A percentile compares a stretch with the other conserved stretches of the same genome.
These are phyloP conservation scores for Cyclotella cryptica DNA, from an alignment of 108 stramenopile species.

Conservation along the genomic window DNA sequence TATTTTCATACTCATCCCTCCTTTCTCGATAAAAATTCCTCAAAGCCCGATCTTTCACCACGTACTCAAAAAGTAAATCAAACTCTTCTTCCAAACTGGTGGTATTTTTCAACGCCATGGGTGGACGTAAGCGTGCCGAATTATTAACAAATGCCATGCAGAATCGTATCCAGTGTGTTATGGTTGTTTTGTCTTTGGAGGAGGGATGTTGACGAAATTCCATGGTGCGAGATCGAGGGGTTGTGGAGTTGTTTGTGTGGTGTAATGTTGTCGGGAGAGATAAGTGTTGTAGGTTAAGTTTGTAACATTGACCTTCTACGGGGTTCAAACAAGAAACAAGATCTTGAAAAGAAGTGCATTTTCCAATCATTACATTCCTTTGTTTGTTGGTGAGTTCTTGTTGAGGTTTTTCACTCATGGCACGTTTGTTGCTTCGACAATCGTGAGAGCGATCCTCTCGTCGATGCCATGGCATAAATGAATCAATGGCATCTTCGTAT, in stretches of 20 bases:
- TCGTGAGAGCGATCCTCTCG: slow-evolving; percentile 32
- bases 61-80: slow-evolving; percentile 60
- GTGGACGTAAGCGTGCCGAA: slow-evolving; percentile 38
- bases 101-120: slow-evolving; percentile 38
- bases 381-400: slow-evolving; percentile 39
- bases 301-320: slow-evolving; percentile 52
- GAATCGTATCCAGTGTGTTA: slow-evolving; percentile 69
- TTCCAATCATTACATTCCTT: slow-evolving; percentile 36
- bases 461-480: slow-evolving; percentile 59
- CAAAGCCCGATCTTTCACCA: slow-evolving; percentile 65
- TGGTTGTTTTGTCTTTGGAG: slow-evolving; percentile 51
- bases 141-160: slow-evolving; percentile 47
- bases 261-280: background rate
- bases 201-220: slow-evolving; percentile 79
- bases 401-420: slow-evolving; percentile 17
- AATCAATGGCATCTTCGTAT: slow-evolving; percentile 71
- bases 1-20: slow-evolving; percentile 40
- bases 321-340: slow-evolving; percentile 55
- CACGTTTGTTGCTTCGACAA: slow-evolving; percentile 56
- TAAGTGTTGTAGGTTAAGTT: slow-evolving; percentile 65
- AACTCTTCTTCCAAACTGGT: slow-evolving; percentile 54
- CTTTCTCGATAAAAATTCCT: slow-evolving; percentile 39
- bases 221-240: slow-evolving; percentile 55
- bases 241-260: background rate
- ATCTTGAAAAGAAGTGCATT: slow-evolving; percentile 37